phyloP scores from a whole-genome alignment of 306 rosid species.

The Pyrus communis region DNA sequence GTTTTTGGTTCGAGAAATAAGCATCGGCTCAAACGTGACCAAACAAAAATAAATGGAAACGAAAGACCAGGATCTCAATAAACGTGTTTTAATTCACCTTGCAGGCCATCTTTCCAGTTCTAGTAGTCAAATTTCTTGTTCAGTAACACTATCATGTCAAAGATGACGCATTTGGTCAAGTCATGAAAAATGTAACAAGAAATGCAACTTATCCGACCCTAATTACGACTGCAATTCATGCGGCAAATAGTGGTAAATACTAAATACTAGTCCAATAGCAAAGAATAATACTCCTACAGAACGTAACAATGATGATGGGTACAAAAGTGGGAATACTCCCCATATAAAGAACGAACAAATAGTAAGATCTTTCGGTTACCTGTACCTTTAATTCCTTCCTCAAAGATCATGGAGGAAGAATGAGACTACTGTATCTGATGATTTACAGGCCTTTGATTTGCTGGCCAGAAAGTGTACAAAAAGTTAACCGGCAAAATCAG shows the following conservation, averaged over 20 bases:
- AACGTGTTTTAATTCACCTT: background rate
- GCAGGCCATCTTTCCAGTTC: background rate
- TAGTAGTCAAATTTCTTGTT: background rate
- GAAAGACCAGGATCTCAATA: background rate
- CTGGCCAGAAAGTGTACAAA: conserved; percentile 40
- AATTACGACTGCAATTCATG: background rate
- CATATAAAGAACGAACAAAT: conserved; percentile 1
- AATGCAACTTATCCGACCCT: background rate
- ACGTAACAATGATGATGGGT: background rate
- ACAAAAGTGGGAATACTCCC: conserved; percentile 5
- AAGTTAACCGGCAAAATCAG: conserved; percentile 27
- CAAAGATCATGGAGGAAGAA: background rate
- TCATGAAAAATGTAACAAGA: background rate
- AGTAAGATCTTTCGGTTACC: conserved; percentile 2
- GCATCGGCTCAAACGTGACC: background rate
- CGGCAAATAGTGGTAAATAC: background rate
- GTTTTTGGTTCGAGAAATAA: background rate
- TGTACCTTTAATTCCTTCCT: conserved; percentile 1
- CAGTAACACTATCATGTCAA: background rate
- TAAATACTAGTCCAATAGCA: background rate
- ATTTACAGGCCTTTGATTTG: conserved; percentile 38
- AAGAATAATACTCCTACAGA: conserved; percentile 4
- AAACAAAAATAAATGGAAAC: background rate
- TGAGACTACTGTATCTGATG: conserved; percentile 4
- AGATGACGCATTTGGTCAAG: background rate